Percentiles rank a stretch among this genome's conserved stretches.
phyloP scores from a whole-genome alignment of 441 rosid species.

The Pelargonium fulgidum region DNA sequence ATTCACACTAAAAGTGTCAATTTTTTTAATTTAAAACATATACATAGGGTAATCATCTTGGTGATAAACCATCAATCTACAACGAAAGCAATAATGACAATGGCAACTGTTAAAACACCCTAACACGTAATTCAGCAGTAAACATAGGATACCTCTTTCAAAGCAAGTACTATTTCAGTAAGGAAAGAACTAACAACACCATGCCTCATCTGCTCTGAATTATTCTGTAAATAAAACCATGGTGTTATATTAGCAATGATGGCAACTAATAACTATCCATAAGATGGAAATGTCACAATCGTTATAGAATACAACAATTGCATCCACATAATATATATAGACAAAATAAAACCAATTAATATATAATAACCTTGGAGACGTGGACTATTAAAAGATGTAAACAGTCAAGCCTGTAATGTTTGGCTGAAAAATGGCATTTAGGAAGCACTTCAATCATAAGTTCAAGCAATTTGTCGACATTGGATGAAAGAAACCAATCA shows the following conservation, averaged over 20 bases:
- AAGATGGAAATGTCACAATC: background rate
- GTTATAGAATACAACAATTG: no score
- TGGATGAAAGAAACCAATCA: conserved; percentile 49
- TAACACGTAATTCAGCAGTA: conserved; percentile 1
- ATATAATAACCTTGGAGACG: conserved; percentile 47
- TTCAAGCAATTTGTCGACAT: conserved; percentile 54
- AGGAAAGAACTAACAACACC: conserved; percentile 61
- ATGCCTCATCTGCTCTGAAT: conserved; percentile 46
- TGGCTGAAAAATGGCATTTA: conserved; percentile 81
- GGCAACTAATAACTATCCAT: background rate
- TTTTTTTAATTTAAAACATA: background rate
- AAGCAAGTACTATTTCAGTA: conserved; percentile 75
- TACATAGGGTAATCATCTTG: background rate
- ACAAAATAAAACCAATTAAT: background rate
- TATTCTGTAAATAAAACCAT: conserved; percentile 39
- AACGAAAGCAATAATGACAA: background rate
- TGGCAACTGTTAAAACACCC: background rate
- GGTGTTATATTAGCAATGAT: background rate
- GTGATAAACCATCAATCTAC: background rate
- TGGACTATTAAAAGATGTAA: conserved; percentile 63
- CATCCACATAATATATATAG: background rate
- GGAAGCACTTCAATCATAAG: conserved; percentile 67
- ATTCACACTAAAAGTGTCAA: no score
- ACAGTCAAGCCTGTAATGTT: conserved; percentile 85
- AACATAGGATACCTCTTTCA: conserved; percentile 69